Base-by-base conservation (phyloP, 257 asterid species). In the Mitragyna speciosa region DNA sequence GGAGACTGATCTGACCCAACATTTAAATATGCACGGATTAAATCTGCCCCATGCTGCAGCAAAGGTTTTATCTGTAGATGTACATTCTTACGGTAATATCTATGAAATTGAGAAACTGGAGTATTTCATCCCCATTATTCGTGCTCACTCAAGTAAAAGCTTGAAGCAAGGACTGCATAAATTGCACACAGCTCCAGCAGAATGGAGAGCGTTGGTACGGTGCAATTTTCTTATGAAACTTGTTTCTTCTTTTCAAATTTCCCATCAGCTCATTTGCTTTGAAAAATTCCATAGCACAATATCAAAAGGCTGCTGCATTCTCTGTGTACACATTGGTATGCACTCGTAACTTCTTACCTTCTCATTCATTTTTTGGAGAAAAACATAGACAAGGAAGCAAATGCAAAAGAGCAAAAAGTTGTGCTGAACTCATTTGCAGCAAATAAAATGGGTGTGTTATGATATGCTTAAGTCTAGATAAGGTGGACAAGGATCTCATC, bases 401-500 rank as follows among this genome's bases (percentile, higher is more conserved):
- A 33, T 16, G 12, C 12, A 12, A n/a, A 2, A 5, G 43, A 41
- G 14, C 7, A 22, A 20, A 43, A 6, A 31, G 3, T 30, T 2
- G 12, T 12, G 43, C 3, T 69, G 24, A 22, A 10, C 15, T 36
- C 31, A 69, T 19, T 69, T 69, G 68, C 17, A 19, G 31, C 51
- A 2, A 41, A 19, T n/a, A 70, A 20, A 43, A n/a, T 71, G 59
- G 52, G 31, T 4, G 12, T 70, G 31, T 6, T 2, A 16, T 43
- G 19, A 43, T 30, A 2, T n/a, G n/a, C 15, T 75, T 36, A 31
- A 6, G 7, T 64, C 28, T 28, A 63, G 20, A 33, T 0, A 22
- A 22, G 22, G 6, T 31, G 31, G 26, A 47, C 19, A 82, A 61
- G 71, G 52, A 49, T 66, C 15, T 86, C 76, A 85, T 56, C 58